phyloP scores from a whole-genome alignment of 257 asterid species.

The Parsonsia alboflavescens region DNA sequence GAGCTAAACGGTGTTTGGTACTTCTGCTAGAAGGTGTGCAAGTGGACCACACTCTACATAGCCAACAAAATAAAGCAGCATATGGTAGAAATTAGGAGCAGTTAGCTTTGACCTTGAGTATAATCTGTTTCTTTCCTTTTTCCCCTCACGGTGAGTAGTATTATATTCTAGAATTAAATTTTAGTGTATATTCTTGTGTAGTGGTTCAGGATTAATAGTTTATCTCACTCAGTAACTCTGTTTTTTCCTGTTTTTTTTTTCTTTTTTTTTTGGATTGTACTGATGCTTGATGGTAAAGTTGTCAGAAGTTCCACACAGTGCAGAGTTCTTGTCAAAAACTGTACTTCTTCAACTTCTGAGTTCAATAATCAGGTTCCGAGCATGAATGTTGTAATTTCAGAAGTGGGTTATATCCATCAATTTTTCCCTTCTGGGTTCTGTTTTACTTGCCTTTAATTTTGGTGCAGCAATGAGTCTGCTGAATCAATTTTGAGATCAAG shows the following conservation, averaged over 20 bases:
- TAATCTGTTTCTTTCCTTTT: not conserved
- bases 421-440: constrained; percentile 8
- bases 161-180: not conserved
- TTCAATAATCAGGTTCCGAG: constrained; percentile 66
- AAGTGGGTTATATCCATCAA: not conserved
- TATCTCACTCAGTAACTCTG: not conserved
- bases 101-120: not conserved
- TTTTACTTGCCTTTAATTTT: constrained; percentile 15
- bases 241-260: too few relatives aligned
- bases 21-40: not conserved
- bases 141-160: not conserved
- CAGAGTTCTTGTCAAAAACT: constrained; percentile 73
- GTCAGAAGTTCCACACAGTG: constrained; percentile 78
- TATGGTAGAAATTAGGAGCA: not conserved
- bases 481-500: constrained; percentile 83
- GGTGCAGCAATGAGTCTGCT: constrained; percentile 53
- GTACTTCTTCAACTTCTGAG: constrained; percentile 70
- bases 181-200: not conserved
- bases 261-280: not conserved
- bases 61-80: not conserved
- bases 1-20: not conserved
- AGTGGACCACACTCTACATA: not conserved
- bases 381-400: not conserved
- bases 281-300: constrained; percentile 49
- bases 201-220: not conserved